Base-by-base conservation (phyloP, 2,329 filamentous ascomycete genomes). In the Talaromyces amestolkiae region DNA sequence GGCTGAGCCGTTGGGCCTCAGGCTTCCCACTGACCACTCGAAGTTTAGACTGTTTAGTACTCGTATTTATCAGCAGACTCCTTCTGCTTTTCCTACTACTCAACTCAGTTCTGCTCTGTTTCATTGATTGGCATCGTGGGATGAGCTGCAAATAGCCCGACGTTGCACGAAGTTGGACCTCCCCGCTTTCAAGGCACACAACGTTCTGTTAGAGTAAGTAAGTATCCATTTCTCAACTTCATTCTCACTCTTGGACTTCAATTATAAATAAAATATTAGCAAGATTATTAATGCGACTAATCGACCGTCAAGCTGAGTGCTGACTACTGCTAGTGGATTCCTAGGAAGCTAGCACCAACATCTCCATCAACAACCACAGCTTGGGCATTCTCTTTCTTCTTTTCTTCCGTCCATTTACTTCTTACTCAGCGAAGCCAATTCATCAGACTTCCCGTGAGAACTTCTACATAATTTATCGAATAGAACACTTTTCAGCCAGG, bases 131-230 rank as follows among this genome's bases (percentile, higher is more conserved):
- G 19, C 31, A 54, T 22, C 51, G 51, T 54, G 53, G 51, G 11
- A 39, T 39, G 53, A 56, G 10, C 13, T 39, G 53, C 19, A 22
- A 39, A 37, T 24, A 24, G 19, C 33, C 53, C 53, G 33, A 56
- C 53, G 53, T 56, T 22, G 53, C 33, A 56, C 53, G 19, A 56
- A 39, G 19, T 24, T 17, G 53, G 11, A 37, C 33, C 53, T 56
- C 53, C 33, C 53, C 53, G 53, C 53, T 56, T 56, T 37, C 33
- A 56, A 56, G 53, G 53, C 53, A 56, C 53, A 37, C 53, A 39
- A 56, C 47, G n/a, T 5, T 22, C 33, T 56, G 51, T 22, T 33
- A 13, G 10, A 35, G 33, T 3, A 13, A 51, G 47, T 27, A 27
- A 15, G 45, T 15, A 54, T 22, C 17, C 19, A 24, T 11, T 51